phyloP scores from a whole-genome alignment of 805 yeast species.

The Teunomyces tritomae region DNA sequence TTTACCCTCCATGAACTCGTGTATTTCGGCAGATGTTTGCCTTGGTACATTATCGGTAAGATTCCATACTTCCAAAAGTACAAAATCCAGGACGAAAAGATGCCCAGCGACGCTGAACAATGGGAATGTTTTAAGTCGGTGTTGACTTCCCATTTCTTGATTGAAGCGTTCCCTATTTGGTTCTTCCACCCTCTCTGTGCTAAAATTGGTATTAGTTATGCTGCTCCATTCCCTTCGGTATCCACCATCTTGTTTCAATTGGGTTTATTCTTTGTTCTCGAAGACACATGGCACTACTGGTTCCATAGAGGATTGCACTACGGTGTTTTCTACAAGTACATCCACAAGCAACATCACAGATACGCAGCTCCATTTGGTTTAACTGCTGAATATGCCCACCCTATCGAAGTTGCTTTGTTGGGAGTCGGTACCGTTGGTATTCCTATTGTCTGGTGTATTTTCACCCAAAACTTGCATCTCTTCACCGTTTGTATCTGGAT shows the following conservation, averaged over 20 bases:
- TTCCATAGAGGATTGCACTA: slow-evolving; percentile 88
- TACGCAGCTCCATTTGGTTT: slow-evolving; percentile 98
- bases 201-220: slow-evolving; percentile 68
- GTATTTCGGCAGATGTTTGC: slow-evolving; percentile 89
- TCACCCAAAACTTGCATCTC: slow-evolving; percentile 76
- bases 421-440: slow-evolving; percentile 97
- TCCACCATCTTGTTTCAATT: slow-evolving; percentile 63
- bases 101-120: slow-evolving; percentile 80
- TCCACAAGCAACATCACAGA: slow-evolving; percentile 96
- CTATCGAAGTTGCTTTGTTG: slow-evolving; percentile 83
- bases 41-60: slow-evolving; percentile 86
- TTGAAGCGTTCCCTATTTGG: slow-evolving; percentile 97
- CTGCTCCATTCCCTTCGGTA: slow-evolving; percentile 81
- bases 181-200: slow-evolving; percentile 92
- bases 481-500: slow-evolving; percentile 92
- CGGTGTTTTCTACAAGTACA: slow-evolving; percentile 84
- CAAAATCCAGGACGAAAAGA: slow-evolving; percentile 85
- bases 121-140: slow-evolving; percentile 90
- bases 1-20: slow-evolving; percentile 80
- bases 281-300: slow-evolving; percentile 97
- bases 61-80: slow-evolving; percentile 81
- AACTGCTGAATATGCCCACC: slow-evolving; percentile 97
- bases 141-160: slow-evolving; percentile 79
- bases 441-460: slow-evolving; percentile 79
- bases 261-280: slow-evolving; percentile 74